Conservation (phyloP, 1,139 yeast species). For the Blastobotrys niveus region DNA sequence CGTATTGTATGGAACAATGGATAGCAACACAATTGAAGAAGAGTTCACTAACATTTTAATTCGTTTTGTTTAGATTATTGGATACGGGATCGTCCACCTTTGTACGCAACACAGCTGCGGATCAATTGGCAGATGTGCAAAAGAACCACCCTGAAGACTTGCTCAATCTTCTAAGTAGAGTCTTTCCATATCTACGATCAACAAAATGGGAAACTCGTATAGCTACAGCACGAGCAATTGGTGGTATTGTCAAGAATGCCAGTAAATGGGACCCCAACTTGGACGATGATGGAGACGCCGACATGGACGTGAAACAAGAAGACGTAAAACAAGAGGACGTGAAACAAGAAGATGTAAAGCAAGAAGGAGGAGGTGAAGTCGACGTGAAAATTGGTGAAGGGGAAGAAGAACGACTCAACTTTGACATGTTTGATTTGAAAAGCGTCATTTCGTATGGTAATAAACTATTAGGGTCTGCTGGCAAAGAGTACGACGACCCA, state of each 20-base stretch:
- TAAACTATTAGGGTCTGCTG: constrained; percentile 66
- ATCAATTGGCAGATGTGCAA: constrained; percentile 90
- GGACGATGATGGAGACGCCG: constrained; percentile 15
- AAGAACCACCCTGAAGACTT: constrained; percentile 93
- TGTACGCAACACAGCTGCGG: constrained; percentile 95
- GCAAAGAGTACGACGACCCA: constrained; percentile 42
- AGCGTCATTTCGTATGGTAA: constrained; percentile 65
- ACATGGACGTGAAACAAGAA: constrained; percentile 18
- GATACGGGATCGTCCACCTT: constrained; percentile 95
- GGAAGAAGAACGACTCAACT: constrained; percentile 40
- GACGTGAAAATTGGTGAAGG: constrained; percentile 1
- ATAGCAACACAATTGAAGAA: neutral
- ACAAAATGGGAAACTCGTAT: constrained; percentile 94
- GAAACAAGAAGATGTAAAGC: constrained; percentile 25
- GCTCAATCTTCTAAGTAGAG: constrained; percentile 74
- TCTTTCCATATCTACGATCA: constrained; percentile 79
- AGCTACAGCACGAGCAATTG: constrained; percentile 91
- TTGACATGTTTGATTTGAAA: constrained; percentile 57
- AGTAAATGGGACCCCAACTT: constrained; percentile 79
- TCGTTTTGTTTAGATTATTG: constrained; percentile 37
- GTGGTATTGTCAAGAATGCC: constrained; percentile 81
- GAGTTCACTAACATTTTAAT: constrained; percentile 7
- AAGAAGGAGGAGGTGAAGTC: no score
- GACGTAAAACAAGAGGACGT: constrained; percentile 22
- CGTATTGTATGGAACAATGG: constrained; percentile 30